Evolutionary conservation across 208 protist species (phyloP).

Genomic region (Angomonas desouzai): DNA sequence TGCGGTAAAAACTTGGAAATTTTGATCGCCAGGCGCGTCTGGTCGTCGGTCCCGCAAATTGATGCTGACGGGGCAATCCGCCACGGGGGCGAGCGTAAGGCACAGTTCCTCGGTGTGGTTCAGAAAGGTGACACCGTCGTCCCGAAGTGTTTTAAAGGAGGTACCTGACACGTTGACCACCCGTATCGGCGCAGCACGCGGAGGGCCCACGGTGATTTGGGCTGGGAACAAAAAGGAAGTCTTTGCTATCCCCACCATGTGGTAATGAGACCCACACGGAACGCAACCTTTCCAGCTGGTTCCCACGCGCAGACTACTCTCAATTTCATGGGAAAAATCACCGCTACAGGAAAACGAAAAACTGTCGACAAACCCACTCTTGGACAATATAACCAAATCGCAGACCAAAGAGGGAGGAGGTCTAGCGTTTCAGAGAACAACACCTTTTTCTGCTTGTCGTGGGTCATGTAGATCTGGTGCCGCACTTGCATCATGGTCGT

Average conservation of each 20-base stretch:
- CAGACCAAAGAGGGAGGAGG: background rate
- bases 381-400: background rate
- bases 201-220: background rate
- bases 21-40: background rate
- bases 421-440: background rate
- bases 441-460: background rate
- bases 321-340: slow-evolving; percentile 3
- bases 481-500: background rate
- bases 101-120: background rate
- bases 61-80: background rate
- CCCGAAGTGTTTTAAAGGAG: background rate
- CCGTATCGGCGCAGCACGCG: background rate
- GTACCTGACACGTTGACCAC: background rate
- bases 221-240: background rate
- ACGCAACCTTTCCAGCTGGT: slow-evolving; percentile 1
- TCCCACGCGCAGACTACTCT: background rate
- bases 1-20: background rate
- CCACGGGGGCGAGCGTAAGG: background rate
- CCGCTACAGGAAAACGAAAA: background rate
- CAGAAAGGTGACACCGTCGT: background rate
- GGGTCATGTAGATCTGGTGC: background rate
- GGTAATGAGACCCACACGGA: background rate
- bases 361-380: background rate
- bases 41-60: background rate
- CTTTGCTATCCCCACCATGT: background rate